phyloP scores from a whole-genome alignment of 2,329 filamentous ascomycete genomes.

The Dothiorella sarmentorum region DNA sequence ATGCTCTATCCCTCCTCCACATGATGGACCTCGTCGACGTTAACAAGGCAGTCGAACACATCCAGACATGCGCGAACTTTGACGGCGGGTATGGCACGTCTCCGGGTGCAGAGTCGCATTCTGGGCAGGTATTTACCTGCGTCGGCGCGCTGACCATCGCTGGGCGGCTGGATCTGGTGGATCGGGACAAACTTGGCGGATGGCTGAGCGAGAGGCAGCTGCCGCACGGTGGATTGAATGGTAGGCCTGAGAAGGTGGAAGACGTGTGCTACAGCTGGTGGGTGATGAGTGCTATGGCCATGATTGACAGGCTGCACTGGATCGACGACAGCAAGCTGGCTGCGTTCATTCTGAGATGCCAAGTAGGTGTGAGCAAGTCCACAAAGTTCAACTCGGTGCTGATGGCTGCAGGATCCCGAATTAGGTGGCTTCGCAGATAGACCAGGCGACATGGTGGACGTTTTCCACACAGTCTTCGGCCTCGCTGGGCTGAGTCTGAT shows the following conservation, averaged over 20 bases:
- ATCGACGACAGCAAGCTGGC: constrained; percentile 80
- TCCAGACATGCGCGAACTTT: constrained; percentile 83
- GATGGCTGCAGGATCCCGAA: constrained; percentile 60
- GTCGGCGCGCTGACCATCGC: constrained; percentile 83
- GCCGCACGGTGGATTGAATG: constrained; percentile 83
- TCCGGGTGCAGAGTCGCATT: constrained; percentile 89
- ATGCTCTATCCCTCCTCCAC: constrained; percentile 79
- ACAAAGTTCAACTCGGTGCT: too few relatives aligned
- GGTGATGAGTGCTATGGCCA: constrained; percentile 87
- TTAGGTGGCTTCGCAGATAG: constrained; percentile 83
- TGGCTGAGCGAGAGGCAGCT: constrained; percentile 95
- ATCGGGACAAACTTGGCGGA: constrained; percentile 74
- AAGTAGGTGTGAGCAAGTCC: too few relatives aligned
- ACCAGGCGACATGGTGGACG: constrained; percentile 92
- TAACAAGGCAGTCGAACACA: constrained; percentile 72
- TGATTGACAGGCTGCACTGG: constrained; percentile 87
- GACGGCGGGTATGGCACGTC: constrained; percentile 90
- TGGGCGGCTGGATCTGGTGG: constrained; percentile 73
- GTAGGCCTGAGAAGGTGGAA: constrained; percentile 89
- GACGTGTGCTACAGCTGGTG: constrained; percentile 99
- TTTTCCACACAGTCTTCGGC: constrained; percentile 92
- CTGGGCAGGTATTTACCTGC: constrained; percentile 94
- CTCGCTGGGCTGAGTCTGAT: constrained; percentile 84
- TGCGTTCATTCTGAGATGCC: constrained; percentile 79
- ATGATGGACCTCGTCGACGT: constrained; percentile 73